Conservation (phyloP, 2,329 filamentous ascomycete species). For the Fusarium mundagurra region DNA sequence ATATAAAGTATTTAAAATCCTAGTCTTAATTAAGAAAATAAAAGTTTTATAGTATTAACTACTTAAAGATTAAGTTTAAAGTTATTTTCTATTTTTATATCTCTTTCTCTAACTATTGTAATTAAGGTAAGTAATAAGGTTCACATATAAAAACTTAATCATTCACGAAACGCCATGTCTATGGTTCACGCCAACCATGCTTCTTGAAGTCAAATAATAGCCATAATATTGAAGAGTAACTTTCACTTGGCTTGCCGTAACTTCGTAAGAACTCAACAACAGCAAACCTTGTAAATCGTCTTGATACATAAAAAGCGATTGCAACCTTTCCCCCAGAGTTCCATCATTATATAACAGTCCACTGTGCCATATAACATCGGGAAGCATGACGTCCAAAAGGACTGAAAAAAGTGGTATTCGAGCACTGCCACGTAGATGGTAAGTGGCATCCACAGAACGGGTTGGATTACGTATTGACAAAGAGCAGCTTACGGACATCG, state of each 20-base stretch:
- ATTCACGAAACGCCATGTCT: fast-evolving
- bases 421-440: not conserved
- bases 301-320: not conserved
- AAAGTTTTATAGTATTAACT: not conserved
- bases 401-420: fast-evolving
- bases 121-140: not conserved
- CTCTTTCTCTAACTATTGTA: fast-evolving
- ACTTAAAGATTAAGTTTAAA: fast-evolving
- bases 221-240: fast-evolving
- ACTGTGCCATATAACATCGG: fast-evolving
- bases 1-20: too few relatives aligned
- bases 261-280: not conserved
- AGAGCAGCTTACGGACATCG: fast-evolving
- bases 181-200: fast-evolving
- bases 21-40: too few relatives aligned
- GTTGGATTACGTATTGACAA: fast-evolving
- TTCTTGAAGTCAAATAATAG: fast-evolving
- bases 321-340: fast-evolving
- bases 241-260: fast-evolving
- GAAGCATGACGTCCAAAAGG: not conserved
- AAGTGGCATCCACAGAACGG: too few relatives aligned
- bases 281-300: fast-evolving
- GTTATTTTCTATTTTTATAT: fast-evolving
- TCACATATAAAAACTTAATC: fast-evolving
- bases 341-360: fast-evolving